These are phyloP conservation scores for Fusarium sp. DNA, from an alignment of 2,329 filamentous ascomycete genomes.

Conservation along the genomic window DNA sequence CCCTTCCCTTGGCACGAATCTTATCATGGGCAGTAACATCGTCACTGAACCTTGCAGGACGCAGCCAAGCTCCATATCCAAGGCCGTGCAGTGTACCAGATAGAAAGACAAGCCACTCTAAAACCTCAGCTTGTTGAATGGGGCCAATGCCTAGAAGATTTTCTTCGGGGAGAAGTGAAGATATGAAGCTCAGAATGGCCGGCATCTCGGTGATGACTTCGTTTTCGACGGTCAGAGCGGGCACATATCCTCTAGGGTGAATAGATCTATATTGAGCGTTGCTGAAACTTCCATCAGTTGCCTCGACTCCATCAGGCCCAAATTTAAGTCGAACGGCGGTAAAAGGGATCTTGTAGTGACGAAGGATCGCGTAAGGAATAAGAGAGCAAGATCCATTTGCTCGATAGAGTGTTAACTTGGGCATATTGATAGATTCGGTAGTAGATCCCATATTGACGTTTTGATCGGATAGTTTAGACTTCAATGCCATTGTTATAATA, in stretches of 20 bases:
- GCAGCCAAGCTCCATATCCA: constrained; percentile 40
- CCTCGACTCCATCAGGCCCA: constrained; percentile 27
- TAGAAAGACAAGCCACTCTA: constrained; percentile 48
- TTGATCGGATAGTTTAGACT: rapidly evolving
- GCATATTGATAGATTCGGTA: not conserved
- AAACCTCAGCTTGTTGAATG: constrained; percentile 38
- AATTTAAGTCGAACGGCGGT: constrained; percentile 28
- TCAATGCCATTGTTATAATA: rapidly evolving
- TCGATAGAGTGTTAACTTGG: constrained; percentile 44
- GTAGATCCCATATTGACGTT: not conserved
- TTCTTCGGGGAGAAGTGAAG: constrained; percentile 30
- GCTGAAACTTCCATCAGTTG: constrained; percentile 46
- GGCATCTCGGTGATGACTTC: constrained; percentile 47
- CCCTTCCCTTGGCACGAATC: constrained; percentile 6
- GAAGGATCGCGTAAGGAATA: constrained; percentile 43
- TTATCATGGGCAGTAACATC: constrained; percentile 1
- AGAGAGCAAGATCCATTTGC: constrained; percentile 45
- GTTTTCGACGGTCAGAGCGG: constrained; percentile 42
- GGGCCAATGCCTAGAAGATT: constrained; percentile 33
- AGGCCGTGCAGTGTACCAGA: constrained; percentile 45
- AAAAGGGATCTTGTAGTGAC: constrained; percentile 44
- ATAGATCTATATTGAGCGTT: constrained; percentile 43
- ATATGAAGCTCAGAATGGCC: constrained; percentile 47
- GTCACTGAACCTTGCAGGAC: constrained; percentile 43
- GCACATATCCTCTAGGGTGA: constrained; percentile 46